Base-by-base conservation (phyloP, 148 eudicot genomes). In the Cornus suecica region DNA sequence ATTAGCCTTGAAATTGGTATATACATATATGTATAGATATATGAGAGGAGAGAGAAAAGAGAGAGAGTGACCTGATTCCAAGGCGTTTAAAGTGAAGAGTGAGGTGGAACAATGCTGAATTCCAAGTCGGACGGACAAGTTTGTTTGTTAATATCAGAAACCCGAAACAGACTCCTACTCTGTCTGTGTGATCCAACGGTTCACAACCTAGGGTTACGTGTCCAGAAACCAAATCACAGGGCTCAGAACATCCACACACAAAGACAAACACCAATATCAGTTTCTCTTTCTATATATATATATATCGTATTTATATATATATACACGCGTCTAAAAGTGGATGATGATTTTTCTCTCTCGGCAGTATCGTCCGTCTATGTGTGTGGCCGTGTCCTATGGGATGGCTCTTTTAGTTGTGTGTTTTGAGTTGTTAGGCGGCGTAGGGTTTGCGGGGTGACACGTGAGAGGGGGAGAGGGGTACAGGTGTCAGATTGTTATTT, bases 391-490 rank as follows among this genome's bases (percentile, higher is more conserved):
- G 9, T 23, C 9, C 41, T 9, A 14, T 18, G 7, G 48, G 24
- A 37, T 37, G 42, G 42, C 9, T 37, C 42, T 37, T 37, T 37
- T 1, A 37, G 9, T 37, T 37, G 42, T 37, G 37, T 32, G 37
- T 32, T 32, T 32, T 32, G 66, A 48, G 68, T 22, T 8, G 70
- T 32, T 15, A 48, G 54, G 70, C 26, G 73, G 34, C 62, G 56
- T 76, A 72, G 87, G 75, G 81, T 80, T 78, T 56, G 68, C 82
- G 69, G 28, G 80, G 54, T 80, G 88, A 86, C 86, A 78, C 87
- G 88, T 83, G 76, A 73, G 56, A 37, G 72, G 34, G 30, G 54
- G 69, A 27, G 45, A 71, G 74, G 74, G 48, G 58, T 80, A 80
- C 87, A 85, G 79, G 58, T 87, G 88, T 81, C 80, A 61, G 14